These are phyloP conservation scores for Fusarium sacchari DNA, from an alignment of 2,329 filamentous ascomycete species.

Conservation along the genomic window DNA sequence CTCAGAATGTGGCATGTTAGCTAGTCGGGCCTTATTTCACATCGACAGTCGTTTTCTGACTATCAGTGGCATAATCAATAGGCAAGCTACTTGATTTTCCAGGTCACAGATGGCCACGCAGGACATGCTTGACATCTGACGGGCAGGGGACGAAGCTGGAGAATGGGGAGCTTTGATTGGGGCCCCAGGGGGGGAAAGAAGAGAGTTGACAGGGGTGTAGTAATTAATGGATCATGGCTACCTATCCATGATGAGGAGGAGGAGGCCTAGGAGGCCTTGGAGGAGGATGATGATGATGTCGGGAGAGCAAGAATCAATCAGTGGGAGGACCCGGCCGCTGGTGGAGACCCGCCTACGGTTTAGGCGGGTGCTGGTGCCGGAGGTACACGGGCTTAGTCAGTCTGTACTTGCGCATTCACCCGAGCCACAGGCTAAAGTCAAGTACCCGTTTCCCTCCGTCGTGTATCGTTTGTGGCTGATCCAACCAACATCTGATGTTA, in stretches of 20 bases:
- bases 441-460: background rate
- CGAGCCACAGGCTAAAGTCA: background rate
- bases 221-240: background rate
- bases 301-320: background rate
- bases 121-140: conserved; percentile 34
- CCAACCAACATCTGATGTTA: conserved; percentile 39
- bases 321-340: conserved; percentile 33
- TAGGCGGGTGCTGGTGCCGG: conserved; percentile 33
- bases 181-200: conserved; percentile 13
- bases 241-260: background rate
- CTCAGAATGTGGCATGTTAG: conserved; percentile 29
- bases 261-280: no score
- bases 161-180: conserved; percentile 32
- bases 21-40: conserved; percentile 41
- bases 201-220: background rate
- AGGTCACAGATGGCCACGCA: conserved; percentile 13
- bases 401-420: background rate
- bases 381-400: conserved; percentile 23
- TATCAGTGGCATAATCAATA: conserved; percentile 19
- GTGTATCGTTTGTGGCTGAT: conserved; percentile 22
- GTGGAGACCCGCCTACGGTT: conserved; percentile 35
- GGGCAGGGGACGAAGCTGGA: conserved; percentile 26
- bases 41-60: conserved; percentile 1
- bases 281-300: background rate
- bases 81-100: conserved; percentile 5